A percentile compares a stretch with the other conserved stretches of the same genome.
These are phyloP conservation scores for Aaosphaeria arxii DNA, from an alignment of 2,329 filamentous ascomycete species.

Conservation along the genomic window DNA sequence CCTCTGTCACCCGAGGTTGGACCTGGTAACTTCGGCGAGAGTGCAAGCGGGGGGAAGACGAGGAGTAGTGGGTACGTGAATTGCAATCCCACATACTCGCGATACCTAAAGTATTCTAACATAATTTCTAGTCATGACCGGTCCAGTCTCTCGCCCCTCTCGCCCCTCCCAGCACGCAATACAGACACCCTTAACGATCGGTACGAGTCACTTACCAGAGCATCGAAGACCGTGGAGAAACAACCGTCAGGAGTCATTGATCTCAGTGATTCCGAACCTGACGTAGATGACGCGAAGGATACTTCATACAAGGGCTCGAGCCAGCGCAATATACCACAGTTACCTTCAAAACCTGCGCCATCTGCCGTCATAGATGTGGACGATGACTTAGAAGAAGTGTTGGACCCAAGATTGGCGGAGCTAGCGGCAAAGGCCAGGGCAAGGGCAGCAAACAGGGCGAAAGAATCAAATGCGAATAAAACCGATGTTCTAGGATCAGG, in stretches of 20 bases:
- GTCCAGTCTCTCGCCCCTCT: slow-evolving; percentile 7
- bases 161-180: slow-evolving; percentile 11
- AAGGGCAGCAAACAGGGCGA: slow-evolving; percentile 22
- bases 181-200: slow-evolving; percentile 22
- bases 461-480: slow-evolving; percentile 19
- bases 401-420: slow-evolving; percentile 26
- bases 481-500: slow-evolving; percentile 1
- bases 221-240: slow-evolving; percentile 2
- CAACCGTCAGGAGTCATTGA: slow-evolving; percentile 20
- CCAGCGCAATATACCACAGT: slow-evolving; percentile 3
- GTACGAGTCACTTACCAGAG: slow-evolving; percentile 27
- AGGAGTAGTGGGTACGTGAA: no score
- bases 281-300: slow-evolving; percentile 7
- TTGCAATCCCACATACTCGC: no score
- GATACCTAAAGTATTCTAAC: no score
- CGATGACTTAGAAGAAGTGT: slow-evolving; percentile 31
- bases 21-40: no score
- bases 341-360: slow-evolving; percentile 3
- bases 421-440: slow-evolving; percentile 21
- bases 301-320: slow-evolving; percentile 5
- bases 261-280: slow-evolving; percentile 15
- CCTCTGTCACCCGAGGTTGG: no score
- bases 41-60: no score
- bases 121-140: no score
- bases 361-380: slow-evolving; percentile 2